Conservation (phyloP, 1,139 yeast genomes). For the Meyerozyma guilliermondii region DNA sequence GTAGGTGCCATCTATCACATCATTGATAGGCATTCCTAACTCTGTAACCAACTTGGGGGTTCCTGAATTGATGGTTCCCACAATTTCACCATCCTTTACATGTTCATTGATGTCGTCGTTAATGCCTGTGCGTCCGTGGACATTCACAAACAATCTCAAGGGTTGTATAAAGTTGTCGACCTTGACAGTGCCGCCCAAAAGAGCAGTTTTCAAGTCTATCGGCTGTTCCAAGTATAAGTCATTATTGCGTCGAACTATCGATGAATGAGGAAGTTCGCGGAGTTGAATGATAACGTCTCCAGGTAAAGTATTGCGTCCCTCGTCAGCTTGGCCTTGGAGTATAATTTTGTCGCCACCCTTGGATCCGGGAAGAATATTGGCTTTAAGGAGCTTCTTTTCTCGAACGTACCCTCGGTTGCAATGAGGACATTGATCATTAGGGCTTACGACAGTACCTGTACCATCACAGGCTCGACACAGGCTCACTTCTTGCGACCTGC, state of each 20-base stretch:
- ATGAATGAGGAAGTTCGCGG: slow-evolving; percentile 28
- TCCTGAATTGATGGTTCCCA: slow-evolving; percentile 41
- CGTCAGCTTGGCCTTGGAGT: slow-evolving; percentile 58
- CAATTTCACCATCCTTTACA: slow-evolving; percentile 41
- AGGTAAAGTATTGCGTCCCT: slow-evolving; percentile 52
- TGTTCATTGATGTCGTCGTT: slow-evolving; percentile 18
- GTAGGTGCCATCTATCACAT: slow-evolving; percentile 20
- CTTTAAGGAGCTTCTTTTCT: slow-evolving; percentile 46
- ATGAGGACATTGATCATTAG: slow-evolving; percentile 27
- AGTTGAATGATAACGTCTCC: slow-evolving; percentile 59
- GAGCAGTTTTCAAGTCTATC: slow-evolving; percentile 48
- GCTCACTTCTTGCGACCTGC: slow-evolving; percentile 31
- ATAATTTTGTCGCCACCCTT: slow-evolving; percentile 42
- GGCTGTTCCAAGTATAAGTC: slow-evolving; percentile 43
- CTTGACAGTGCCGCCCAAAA: slow-evolving; percentile 49
- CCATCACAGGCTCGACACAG: slow-evolving; percentile 34
- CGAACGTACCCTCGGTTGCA: slow-evolving; percentile 34
- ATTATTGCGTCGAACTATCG: slow-evolving; percentile 44
- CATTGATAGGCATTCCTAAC: slow-evolving; percentile 62
- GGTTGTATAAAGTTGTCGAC: slow-evolving; percentile 40
- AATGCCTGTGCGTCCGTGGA: slow-evolving; percentile 27
- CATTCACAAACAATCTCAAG: slow-evolving; percentile 35
- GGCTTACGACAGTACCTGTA: slow-evolving; percentile 26
- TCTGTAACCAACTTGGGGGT: slow-evolving; percentile 45
- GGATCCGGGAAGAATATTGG: slow-evolving; percentile 22